Percentiles rank a stretch among this genome's conserved stretches.
Evolutionary conservation across 108 stramenopile genomes (phyloP).

Genomic region (Skeletonema marinoi): DNA sequence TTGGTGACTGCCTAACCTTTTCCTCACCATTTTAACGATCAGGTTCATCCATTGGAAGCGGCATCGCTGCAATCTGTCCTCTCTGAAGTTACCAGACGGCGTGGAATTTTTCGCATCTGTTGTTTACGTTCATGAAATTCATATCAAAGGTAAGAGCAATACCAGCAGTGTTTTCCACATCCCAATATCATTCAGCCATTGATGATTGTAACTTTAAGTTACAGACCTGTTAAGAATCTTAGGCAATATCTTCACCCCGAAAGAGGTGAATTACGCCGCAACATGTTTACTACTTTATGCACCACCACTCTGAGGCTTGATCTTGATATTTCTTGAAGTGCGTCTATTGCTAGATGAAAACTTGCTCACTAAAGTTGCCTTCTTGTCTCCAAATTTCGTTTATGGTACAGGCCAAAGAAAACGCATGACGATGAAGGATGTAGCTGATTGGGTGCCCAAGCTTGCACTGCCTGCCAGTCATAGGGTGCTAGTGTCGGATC

Average conservation of each 20-base stretch:
- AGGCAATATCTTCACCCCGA: slow-evolving; percentile 12
- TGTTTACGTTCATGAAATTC: neutral
- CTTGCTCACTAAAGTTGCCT: neutral
- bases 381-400: neutral
- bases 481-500: too few relatives aligned
- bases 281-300: slow-evolving; percentile 28
- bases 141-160: neutral
- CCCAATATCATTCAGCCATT: slow-evolving; percentile 5
- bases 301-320: slow-evolving; percentile 41
- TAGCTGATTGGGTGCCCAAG: too few relatives aligned
- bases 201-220: slow-evolving; percentile 34
- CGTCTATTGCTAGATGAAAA: neutral
- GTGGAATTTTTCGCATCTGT: too few relatives aligned
- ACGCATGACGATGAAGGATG: too few relatives aligned
- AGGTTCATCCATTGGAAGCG: neutral
- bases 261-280: slow-evolving; percentile 18
- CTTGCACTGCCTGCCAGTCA: too few relatives aligned
- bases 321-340: neutral
- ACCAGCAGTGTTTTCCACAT: neutral
- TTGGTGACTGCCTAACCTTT: neutral
- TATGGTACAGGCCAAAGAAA: too few relatives aligned
- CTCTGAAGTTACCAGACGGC: too few relatives aligned
- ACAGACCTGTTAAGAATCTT: slow-evolving; percentile 29
- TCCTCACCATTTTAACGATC: neutral
- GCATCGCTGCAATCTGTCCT: neutral